A percentile compares a stretch with the other conserved stretches of the same genome.
Evolutionary conservation across 225 moss, liverwort and hornwort genomes (phyloP).

Genomic region (Polytrichum formosum): DNA sequence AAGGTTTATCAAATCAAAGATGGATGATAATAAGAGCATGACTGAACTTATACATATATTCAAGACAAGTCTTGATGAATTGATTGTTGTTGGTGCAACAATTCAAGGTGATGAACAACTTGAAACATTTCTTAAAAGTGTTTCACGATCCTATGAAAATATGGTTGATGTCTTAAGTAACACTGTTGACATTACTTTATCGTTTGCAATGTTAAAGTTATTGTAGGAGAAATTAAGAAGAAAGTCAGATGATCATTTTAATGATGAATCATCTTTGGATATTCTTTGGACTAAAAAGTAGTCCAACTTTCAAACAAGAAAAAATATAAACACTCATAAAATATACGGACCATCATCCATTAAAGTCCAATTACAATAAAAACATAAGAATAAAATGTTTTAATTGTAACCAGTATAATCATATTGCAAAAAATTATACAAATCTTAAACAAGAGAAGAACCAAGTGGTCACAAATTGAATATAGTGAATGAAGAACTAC

Average conservation of each 20-base stretch:
- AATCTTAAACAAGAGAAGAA: neutral
- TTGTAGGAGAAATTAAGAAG: slow-evolving; percentile 1
- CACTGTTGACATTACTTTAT: neutral
- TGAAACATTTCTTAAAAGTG: neutral
- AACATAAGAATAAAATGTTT: neutral
- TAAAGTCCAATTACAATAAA: neutral
- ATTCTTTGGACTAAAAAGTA: neutral
- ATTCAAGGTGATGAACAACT: neutral
- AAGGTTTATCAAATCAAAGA: neutral
- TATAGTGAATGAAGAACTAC: too few species aligned
- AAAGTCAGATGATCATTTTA: neutral
- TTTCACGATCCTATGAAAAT: neutral
- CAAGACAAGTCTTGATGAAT: neutral
- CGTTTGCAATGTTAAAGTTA: neutral
- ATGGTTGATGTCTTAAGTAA: neutral
- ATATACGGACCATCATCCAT: neutral
- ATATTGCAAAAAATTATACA: neutral
- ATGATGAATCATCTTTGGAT: neutral
- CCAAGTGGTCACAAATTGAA: too few species aligned
- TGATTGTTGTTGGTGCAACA: neutral
- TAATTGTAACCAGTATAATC: neutral
- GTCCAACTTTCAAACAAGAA: neutral
- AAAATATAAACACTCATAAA: neutral
- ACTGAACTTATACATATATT: neutral
- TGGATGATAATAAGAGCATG: neutral